Evolutionary conservation across 108 stramenopile genomes (phyloP).

Genomic region (Skeletonema marinoi): DNA sequence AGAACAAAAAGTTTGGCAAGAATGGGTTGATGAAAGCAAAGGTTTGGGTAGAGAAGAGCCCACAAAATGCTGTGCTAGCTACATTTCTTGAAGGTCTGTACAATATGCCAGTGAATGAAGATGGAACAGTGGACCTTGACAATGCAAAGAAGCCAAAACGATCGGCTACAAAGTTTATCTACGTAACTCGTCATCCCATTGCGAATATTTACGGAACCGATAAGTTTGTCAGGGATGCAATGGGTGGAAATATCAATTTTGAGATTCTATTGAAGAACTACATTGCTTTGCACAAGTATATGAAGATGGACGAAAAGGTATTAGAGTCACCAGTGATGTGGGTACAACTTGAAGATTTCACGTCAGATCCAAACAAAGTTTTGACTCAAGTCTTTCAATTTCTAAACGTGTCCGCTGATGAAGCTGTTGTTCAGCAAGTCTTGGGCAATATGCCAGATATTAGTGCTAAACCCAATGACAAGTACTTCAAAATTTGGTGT

Average conservation of each 20-base stretch:
- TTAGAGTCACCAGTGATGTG: conserved; percentile 10
- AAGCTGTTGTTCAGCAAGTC: conserved; percentile 1
- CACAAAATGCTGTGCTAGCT: conserved; percentile 22
- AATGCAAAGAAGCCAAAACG: conserved; percentile 3
- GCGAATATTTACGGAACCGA: conserved; percentile 8
- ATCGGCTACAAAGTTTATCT: conserved; percentile 16
- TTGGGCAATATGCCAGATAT: neutral
- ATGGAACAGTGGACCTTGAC: conserved; percentile 7
- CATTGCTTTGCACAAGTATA: conserved; percentile 15
- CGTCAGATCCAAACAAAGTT: conserved; percentile 1
- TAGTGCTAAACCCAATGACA: neutral
- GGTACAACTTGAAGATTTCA: conserved; percentile 13
- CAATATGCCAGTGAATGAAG: conserved; percentile 11
- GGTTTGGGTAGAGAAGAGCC: conserved; percentile 31
- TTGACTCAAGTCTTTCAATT: conserved; percentile 1
- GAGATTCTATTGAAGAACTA: conserved; percentile 19
- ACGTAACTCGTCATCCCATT: conserved; percentile 26
- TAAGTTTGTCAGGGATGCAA: neutral
- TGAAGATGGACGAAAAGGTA: conserved; percentile 11
- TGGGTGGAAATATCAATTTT: conserved; percentile 10
- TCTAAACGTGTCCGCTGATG: neutral
- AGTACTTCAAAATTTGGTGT: conserved; percentile 3
- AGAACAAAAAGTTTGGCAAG: neutral
- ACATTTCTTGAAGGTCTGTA: conserved; percentile 24
- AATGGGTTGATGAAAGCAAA: conserved; percentile 11